These are phyloP conservation scores for Leptosphaerulina australis DNA, from an alignment of 2,329 filamentous ascomycete species.

Conservation along the genomic window DNA sequence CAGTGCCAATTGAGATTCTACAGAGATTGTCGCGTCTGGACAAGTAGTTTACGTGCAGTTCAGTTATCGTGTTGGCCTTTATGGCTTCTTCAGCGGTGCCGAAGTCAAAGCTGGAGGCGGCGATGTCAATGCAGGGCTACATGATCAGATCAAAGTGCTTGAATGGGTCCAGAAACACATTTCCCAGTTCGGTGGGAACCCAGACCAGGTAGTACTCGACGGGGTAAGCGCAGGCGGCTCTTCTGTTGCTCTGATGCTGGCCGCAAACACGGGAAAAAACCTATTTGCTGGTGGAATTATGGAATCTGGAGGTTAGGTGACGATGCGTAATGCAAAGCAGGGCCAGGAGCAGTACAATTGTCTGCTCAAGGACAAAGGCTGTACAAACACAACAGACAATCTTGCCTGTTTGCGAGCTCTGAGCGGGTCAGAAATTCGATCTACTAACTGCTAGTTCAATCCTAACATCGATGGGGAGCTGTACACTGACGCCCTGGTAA, in stretches of 20 bases:
- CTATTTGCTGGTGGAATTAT: constrained; percentile 61
- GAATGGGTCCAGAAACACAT: constrained; percentile 74
- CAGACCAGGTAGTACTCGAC: constrained; percentile 69
- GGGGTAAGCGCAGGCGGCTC: constrained; percentile 71
- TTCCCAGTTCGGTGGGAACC: constrained; percentile 70
- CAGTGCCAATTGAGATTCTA: constrained; percentile 63
- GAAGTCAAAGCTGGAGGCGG: constrained; percentile 56
- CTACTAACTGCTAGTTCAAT: constrained; percentile 51
- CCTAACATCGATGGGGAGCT: constrained; percentile 59
- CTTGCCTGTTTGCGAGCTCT: constrained; percentile 59
- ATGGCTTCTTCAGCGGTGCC: constrained; percentile 70
- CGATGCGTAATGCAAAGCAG: constrained; percentile 55
- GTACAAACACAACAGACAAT: constrained; percentile 46
- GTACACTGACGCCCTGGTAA: constrained; percentile 58
- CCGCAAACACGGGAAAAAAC: constrained; percentile 50
- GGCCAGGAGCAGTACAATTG: constrained; percentile 61
- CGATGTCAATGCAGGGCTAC: constrained; percentile 70
- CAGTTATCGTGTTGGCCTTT: constrained; percentile 78
- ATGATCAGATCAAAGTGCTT: constrained; percentile 71
- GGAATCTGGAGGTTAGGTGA: constrained; percentile 61
- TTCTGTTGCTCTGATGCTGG: constrained; percentile 30
- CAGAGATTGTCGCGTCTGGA: constrained; percentile 64
- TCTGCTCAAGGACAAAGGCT: constrained; percentile 57
- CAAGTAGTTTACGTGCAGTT: constrained; percentile 72
- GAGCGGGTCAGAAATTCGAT: constrained; percentile 53